These are phyloP conservation scores for Crepidotus variabilis DNA, from an alignment of 768 basidiomycete species.

Conservation along the genomic window DNA sequence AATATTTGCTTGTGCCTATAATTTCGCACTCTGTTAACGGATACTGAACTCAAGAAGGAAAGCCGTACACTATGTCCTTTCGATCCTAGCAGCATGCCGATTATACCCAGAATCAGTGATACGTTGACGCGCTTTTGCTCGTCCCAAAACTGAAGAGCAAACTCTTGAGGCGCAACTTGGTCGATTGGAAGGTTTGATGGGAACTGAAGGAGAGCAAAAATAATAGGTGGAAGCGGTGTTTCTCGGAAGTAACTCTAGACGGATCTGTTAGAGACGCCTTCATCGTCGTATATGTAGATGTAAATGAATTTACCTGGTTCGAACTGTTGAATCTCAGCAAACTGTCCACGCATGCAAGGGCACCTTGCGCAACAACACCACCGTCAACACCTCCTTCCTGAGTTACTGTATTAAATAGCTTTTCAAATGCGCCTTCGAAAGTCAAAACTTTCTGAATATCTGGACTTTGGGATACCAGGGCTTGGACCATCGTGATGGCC, in stretches of 20 bases:
- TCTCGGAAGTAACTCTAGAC: conserved; percentile 93
- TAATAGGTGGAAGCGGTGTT: conserved; percentile 64
- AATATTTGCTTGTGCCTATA: conserved; percentile 52
- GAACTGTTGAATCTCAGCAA: conserved; percentile 90
- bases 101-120: conserved; percentile 72
- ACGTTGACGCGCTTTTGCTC: conserved; percentile 84
- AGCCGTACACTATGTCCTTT: conserved; percentile 60
- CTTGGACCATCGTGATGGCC: conserved; percentile 77
- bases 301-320: conserved; percentile 69
- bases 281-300: background rate
- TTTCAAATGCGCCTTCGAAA: conserved; percentile 96
- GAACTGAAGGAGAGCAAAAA: conserved; percentile 70
- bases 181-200: conserved; percentile 58
- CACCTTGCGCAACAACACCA: conserved; percentile 80
- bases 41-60: background rate
- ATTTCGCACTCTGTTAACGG: background rate
- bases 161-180: conserved; percentile 74
- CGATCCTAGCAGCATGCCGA: conserved; percentile 80
- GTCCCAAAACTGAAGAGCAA: conserved; percentile 96
- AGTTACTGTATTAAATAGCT: conserved; percentile 82
- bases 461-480: conserved; percentile 78
- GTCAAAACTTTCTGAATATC: conserved; percentile 97
- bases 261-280: conserved; percentile 13
- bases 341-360: conserved; percentile 82
- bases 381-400: conserved; percentile 92